phyloP scores from a whole-genome alignment of 2,329 filamentous ascomycete species.

The Aspergillus floridensis region DNA sequence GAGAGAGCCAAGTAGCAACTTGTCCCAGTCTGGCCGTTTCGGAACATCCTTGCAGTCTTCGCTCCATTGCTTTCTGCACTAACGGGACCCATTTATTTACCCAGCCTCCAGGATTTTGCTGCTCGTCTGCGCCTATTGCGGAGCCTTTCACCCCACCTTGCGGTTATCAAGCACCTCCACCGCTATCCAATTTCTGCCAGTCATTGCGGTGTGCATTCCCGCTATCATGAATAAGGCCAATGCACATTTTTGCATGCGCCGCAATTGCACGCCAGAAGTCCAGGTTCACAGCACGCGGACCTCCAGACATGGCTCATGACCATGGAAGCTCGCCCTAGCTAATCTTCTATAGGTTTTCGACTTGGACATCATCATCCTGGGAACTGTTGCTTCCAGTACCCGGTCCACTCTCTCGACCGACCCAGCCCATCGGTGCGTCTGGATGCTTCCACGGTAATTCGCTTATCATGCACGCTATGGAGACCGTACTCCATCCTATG shows the following conservation, averaged over 20 bases:
- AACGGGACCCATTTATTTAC: slow-evolving; percentile 13
- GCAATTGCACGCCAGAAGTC: slow-evolving; percentile 10
- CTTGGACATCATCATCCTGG: slow-evolving; percentile 17
- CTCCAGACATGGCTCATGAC: slow-evolving; percentile 13
- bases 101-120: slow-evolving; percentile 25
- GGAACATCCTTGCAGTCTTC: slow-evolving; percentile 13
- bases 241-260: slow-evolving; percentile 15
- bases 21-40: slow-evolving; percentile 1
- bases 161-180: slow-evolving; percentile 23
- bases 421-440: background rate
- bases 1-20: background rate
- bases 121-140: slow-evolving; percentile 21
- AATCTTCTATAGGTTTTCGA: slow-evolving; percentile 19
- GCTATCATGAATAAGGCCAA: slow-evolving; percentile 25
- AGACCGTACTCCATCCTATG: background rate
- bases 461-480: background rate
- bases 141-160: slow-evolving; percentile 23
- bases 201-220: slow-evolving; percentile 21
- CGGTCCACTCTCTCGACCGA: slow-evolving; percentile 8
- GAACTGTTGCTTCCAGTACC: slow-evolving; percentile 14
- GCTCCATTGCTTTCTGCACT: slow-evolving; percentile 16
- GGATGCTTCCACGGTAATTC: background rate
- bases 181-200: slow-evolving; percentile 21
- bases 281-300: slow-evolving; percentile 10
- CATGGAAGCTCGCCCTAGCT: slow-evolving; percentile 23